Evolutionary conservation across 164 flowering plant species (phyloP), one percentile per base, ranked within the genome.

Genomic region (Umbellularia californica): DNA sequence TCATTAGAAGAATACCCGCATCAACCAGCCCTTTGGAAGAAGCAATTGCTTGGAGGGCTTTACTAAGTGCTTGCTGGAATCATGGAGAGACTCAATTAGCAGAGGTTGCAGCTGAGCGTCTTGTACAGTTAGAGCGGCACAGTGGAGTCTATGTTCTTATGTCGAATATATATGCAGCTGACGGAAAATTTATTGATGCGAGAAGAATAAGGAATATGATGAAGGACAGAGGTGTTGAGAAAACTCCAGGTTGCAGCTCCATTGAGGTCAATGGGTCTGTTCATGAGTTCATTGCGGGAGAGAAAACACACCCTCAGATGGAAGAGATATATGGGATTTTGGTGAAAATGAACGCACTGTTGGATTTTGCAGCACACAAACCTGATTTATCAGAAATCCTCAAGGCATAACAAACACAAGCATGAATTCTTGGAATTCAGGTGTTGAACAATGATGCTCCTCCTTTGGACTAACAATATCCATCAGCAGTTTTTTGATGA

Each of bases 241-340:
- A 91, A 82, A 77, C 72, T 62, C 92, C 92, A 3, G 95, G 95
- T 3, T 87, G 92, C 76, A 91, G 92, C 81, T 88, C 85, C 20
- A 76, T 89, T 69, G 84, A 84, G 84, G 74, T 90, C 41, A 69
- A 84, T 78, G 90, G 92, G 24, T 70, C 63, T 27, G 84, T 85
- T 75, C 86, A 88, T 64, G 95, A 88, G 84, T 90, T 90, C 76
- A 55, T 90, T 74, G 92, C 95, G 6, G 90, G 91, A 52, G 92
- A 88, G 76, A 85, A 78, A 74, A 82, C 80, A 70, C 92, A 89
- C 69, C 84, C 81, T 2, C 71, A 72, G 17, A 81, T 87, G 80
- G 82, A 75, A 28, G 83, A 83, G 68, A 78, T 89, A 66, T 55
- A 65, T 23, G 24, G 20, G 12, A 19, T 80, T 20, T 78, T 86